Evolutionary conservation across 2,329 filamentous ascomycete genomes (phyloP).

Genomic region (Verticillium klebahnii): DNA sequence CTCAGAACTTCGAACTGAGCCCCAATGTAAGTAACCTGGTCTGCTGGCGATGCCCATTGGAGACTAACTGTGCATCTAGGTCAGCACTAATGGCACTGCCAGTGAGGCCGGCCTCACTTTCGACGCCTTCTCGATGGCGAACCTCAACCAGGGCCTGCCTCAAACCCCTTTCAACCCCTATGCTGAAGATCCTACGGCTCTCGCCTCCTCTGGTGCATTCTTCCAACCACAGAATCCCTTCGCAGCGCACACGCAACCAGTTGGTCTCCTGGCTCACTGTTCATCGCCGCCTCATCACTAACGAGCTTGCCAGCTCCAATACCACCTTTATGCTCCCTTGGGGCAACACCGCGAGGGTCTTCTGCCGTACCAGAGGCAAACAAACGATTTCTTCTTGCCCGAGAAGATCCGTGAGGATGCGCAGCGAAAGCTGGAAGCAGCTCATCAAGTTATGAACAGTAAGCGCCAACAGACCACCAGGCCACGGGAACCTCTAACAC

Average conservation of each 20-base stretch:
- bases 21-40: conserved; percentile 33
- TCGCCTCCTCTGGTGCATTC: conserved; percentile 57
- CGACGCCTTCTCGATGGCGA: conserved; percentile 61
- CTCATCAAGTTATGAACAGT: conserved; percentile 79
- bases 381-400: conserved; percentile 88
- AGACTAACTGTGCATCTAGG: conserved; percentile 18
- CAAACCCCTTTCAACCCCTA: conserved; percentile 67
- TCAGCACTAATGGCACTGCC: conserved; percentile 40
- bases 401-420: conserved; percentile 84
- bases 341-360: conserved; percentile 79
- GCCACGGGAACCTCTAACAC: too few relatives aligned
- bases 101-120: conserved; percentile 47
- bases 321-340: conserved; percentile 88
- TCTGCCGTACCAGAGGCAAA: conserved; percentile 76
- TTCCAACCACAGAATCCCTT: conserved; percentile 57
- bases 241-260: conserved; percentile 53
- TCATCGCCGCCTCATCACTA: too few relatives aligned
- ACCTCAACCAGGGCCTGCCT: conserved; percentile 47
- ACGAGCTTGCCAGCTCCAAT: conserved; percentile 57
- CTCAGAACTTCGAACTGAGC: conserved; percentile 49
- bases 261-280: conserved; percentile 26
- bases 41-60: neutral
- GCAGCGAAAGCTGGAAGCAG: conserved; percentile 82
- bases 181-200: conserved; percentile 61
- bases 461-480: conserved; percentile 21